Base-by-base conservation (phyloP, 2,329 filamentous ascomycete species). In the Trichophyton schoenleinii region DNA sequence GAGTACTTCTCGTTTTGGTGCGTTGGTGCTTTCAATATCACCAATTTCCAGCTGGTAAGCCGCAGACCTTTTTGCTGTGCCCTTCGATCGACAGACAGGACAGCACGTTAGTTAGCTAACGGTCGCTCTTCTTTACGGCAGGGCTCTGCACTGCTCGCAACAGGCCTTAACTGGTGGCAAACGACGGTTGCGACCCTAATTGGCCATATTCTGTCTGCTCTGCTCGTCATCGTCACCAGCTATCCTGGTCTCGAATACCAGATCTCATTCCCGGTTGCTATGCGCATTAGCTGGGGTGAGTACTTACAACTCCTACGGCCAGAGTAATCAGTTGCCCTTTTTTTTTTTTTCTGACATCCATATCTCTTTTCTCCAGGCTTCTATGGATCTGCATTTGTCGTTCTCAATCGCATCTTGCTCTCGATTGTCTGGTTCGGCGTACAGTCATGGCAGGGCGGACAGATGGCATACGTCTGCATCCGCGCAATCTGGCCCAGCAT, bases 1-100 rank as follows among this genome's bases (percentile, higher is more conserved):
- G 74, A 75, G 3, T 80, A 75, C 52, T 73, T 77, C 64, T 77
- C 78, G 66, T 78, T 72, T 57, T 79, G 78, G 77, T 69, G 79
- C 20, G 65, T 80, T 57, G 74, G 77, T 64, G 79, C 80, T 62
- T 77, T 72, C 62, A 72, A 69, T 38, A 72, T 72, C 52, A 67
- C 68, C 8, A 69, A 65, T 1, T 72, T 71, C 31, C 69, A 71
- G 68, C 68, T 67, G 6, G 49, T 55, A 36, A 36, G 49, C 18
- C 18, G 18, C 8, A 8, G 3, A 28, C 25, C 31, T 9, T n/a
- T 18, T 15, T 28, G 5, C 28, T 36, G 22, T 22, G 22, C 22
- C 22, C 22, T 22, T 22, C 28, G 2, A 34, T 34, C 28, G 49
- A 20, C n/a, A 22, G 22, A 36, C n/a, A 22, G 22, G 5, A 20